These are phyloP conservation scores for Oryza brachyantha DNA, from an alignment of 176 grass and related monocot species.

Conservation along the genomic window DNA sequence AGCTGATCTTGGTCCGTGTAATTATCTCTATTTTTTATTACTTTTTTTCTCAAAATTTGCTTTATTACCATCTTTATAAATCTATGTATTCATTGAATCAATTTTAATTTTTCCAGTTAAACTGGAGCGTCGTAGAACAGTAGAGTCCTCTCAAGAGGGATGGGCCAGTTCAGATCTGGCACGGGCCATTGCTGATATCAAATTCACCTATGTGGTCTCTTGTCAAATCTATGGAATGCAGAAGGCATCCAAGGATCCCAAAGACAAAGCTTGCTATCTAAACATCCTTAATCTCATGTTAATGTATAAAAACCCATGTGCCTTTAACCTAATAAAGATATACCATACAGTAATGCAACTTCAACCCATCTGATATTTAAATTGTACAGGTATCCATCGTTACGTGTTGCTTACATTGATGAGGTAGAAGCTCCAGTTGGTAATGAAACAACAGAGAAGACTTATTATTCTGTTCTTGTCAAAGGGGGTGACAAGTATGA, in stretches of 20 bases:
- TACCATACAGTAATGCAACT: neutral
- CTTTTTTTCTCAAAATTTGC: too few species aligned
- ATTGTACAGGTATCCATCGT: constrained; percentile 53
- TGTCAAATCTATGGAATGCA: constrained; percentile 93
- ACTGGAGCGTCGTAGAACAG: constrained; percentile 23
- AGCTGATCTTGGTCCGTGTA: constrained; percentile 41
- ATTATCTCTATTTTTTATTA: neutral
- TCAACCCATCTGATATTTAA: constrained; percentile 27
- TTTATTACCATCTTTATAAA: neutral
- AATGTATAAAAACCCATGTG: constrained; percentile 34
- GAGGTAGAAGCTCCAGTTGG: constrained; percentile 47
- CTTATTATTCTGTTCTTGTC: constrained; percentile 99
- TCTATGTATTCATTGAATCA: constrained; percentile 1
- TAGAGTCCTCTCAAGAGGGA: constrained; percentile 29
- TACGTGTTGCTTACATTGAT: constrained; percentile 92
- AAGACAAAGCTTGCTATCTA: constrained; percentile 57
- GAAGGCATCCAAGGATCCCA: constrained; percentile 53
- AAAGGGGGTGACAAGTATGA: constrained; percentile 86
- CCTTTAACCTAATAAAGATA: neutral
- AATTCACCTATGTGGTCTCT: constrained; percentile 96
- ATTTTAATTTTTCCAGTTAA: constrained; percentile 41
- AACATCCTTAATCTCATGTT: constrained; percentile 94
- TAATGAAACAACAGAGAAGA: constrained; percentile 54
- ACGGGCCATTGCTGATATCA: constrained; percentile 78
- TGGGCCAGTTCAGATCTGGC: neutral